Percentiles rank a stretch among this genome's conserved stretches.
These are phyloP conservation scores for Penicillium glabrum DNA, from an alignment of 2,329 filamentous ascomycete species.

Conservation along the genomic window DNA sequence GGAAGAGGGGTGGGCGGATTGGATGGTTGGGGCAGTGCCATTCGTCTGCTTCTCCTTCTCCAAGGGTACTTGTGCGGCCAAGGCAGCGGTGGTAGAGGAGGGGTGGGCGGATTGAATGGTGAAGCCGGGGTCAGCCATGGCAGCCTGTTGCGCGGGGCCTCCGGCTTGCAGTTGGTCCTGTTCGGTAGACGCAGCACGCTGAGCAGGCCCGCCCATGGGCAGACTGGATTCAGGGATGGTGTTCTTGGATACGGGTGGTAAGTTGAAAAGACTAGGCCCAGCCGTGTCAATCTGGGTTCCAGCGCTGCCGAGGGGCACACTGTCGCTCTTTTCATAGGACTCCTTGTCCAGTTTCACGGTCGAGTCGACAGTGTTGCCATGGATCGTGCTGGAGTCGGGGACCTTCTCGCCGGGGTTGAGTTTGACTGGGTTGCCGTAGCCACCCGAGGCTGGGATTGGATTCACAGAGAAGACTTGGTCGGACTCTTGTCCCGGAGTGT, in stretches of 20 bases:
- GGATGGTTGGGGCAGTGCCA: conserved; percentile 37
- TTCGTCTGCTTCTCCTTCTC: conserved; percentile 34
- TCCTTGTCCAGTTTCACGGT: conserved; percentile 70
- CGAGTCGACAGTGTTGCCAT: conserved; percentile 68
- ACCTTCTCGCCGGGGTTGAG: conserved; percentile 79
- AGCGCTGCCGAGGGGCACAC: conserved; percentile 45
- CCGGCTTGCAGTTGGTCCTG: conserved; percentile 6
- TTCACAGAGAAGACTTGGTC: conserved; percentile 48
- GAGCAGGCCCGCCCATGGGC: conserved; percentile 57
- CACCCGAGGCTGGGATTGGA: conserved; percentile 59
- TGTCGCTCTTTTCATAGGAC: conserved; percentile 78
- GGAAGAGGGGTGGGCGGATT: conserved; percentile 50
- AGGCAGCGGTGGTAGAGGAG: conserved; percentile 45
- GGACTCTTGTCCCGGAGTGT: conserved; percentile 62
- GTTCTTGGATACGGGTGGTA: conserved; percentile 60
- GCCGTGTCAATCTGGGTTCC: conserved; percentile 41
- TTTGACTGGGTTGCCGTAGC: conserved; percentile 73
- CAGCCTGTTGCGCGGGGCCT: conserved; percentile 23
- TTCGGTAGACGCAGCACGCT: conserved; percentile 27
- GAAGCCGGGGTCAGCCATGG: conserved; percentile 52
- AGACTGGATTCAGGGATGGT: conserved; percentile 82
- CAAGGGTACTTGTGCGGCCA: conserved; percentile 47
- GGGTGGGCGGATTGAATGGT: conserved; percentile 54
- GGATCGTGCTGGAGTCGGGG: conserved; percentile 65
- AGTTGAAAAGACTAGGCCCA: conserved; percentile 42